A percentile compares a stretch with the other conserved stretches of the same genome.
These are phyloP conservation scores for Madurella mycetomatis DNA, from an alignment of 2,329 filamentous ascomycete species.

Conservation along the genomic window DNA sequence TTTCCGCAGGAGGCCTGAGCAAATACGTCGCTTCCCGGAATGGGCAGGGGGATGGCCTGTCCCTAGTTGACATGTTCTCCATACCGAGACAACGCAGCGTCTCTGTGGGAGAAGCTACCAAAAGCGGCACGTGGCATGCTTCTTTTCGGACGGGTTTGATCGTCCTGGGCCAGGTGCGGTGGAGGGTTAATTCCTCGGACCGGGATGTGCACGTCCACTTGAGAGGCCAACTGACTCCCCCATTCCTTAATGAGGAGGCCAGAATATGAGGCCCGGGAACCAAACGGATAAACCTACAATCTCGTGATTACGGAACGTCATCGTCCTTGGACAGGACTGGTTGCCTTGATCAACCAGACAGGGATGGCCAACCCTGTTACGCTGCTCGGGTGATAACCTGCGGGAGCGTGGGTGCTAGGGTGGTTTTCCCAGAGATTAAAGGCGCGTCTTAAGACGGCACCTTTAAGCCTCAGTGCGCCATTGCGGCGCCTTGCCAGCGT, in stretches of 20 bases:
- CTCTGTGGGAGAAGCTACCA: constrained; percentile 15
- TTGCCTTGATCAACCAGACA: constrained; percentile 15
- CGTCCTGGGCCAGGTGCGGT: constrained; percentile 10
- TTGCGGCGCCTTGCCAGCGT: constrained; percentile 1
- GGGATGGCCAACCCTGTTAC: constrained; percentile 17
- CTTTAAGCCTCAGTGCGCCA: constrained; percentile 17
- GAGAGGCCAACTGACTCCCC: constrained; percentile 12
- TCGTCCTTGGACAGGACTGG: constrained; percentile 22
- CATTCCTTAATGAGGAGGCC: constrained; percentile 9
- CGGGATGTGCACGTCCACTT: background rate
- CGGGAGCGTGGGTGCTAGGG: constrained; percentile 16
- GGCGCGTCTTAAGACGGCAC: constrained; percentile 16
- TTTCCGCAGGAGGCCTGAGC: background rate
- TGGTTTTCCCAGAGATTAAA: constrained; percentile 17
- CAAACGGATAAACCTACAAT: constrained; percentile 25
- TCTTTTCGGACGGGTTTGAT: constrained; percentile 20
- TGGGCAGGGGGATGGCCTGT: background rate
- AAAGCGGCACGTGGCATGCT: constrained; percentile 24
- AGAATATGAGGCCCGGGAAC: constrained; percentile 17
- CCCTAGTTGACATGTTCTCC: constrained; percentile 15
- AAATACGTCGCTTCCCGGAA: constrained; percentile 2
- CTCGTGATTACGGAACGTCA: constrained; percentile 21
- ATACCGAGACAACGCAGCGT: constrained; percentile 9
- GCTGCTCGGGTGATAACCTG: constrained; percentile 24
- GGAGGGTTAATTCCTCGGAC: background rate